Percentiles rank a stretch among this genome's conserved stretches.
Evolutionary conservation across 2,329 filamentous ascomycete species (phyloP).

Genomic region (Tolypocladium inflatum): DNA sequence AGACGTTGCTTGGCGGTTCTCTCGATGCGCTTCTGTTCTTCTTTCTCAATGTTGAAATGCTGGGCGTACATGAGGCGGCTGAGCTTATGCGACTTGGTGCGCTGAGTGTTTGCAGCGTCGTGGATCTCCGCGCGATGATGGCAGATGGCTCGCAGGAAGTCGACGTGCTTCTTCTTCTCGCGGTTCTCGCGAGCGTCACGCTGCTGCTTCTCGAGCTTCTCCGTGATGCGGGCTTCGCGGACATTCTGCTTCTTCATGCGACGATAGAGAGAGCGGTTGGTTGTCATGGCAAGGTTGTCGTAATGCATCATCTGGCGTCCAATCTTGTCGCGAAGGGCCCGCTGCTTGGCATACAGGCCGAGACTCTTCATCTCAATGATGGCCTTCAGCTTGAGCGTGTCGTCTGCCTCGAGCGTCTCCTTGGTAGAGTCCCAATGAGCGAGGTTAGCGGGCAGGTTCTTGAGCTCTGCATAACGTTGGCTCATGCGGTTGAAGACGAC

Average conservation of each 20-base stretch:
- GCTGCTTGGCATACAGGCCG: slow-evolving; percentile 79
- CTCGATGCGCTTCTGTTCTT: slow-evolving; percentile 97
- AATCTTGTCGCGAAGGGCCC: slow-evolving; percentile 74
- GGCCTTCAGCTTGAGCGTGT: slow-evolving; percentile 76
- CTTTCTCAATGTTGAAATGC: slow-evolving; percentile 95
- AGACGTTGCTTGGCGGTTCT: slow-evolving; percentile 98
- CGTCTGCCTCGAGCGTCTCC: slow-evolving; percentile 58
- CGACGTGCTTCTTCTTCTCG: slow-evolving; percentile 94
- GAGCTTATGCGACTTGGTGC: slow-evolving; percentile 71
- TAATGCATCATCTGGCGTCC: slow-evolving; percentile 90
- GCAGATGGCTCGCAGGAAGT: slow-evolving; percentile 82
- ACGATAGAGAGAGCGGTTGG: slow-evolving; percentile 82
- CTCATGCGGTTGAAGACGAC: slow-evolving; percentile 86
- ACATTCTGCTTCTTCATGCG: slow-evolving; percentile 96
- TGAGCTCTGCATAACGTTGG: slow-evolving; percentile 75
- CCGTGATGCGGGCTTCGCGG: slow-evolving; percentile 89
- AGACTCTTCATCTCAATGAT: slow-evolving; percentile 94
- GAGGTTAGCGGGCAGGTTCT: slow-evolving; percentile 74
- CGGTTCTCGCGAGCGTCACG: slow-evolving; percentile 90
- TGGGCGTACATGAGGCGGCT: slow-evolving; percentile 82
- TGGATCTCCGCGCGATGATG: slow-evolving; percentile 73
- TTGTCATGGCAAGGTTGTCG: slow-evolving; percentile 94
- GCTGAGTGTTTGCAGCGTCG: slow-evolving; percentile 56
- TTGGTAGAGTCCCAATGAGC: slow-evolving; percentile 78
- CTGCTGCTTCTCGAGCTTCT: slow-evolving; percentile 98